phyloP scores from a whole-genome alignment of 2,329 filamentous ascomycete genomes.

The Mycogone perniciosa region DNA sequence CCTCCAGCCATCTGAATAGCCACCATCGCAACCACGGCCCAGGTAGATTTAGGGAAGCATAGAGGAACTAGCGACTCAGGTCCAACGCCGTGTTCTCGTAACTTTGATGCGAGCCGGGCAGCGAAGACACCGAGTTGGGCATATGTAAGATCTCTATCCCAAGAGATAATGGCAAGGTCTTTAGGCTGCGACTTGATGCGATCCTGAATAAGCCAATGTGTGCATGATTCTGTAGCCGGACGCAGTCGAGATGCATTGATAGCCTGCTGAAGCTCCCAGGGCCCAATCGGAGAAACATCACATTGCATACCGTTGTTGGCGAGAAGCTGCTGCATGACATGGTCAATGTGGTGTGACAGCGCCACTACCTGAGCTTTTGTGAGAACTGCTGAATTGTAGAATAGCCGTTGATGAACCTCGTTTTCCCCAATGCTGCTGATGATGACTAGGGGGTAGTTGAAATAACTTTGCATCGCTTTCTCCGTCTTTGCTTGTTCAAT shows the following conservation, averaged over 20 bases:
- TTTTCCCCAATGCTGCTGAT: neutral
- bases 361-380: neutral
- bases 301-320: neutral
- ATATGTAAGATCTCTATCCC: conserved; percentile 18
- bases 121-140: conserved; percentile 9
- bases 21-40: conserved; percentile 18
- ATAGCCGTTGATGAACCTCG: neutral
- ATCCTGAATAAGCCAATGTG: neutral
- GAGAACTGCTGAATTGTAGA: conserved; percentile 1
- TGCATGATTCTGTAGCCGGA: neutral
- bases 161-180: conserved; percentile 7
- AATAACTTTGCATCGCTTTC: neutral
- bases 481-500: neutral
- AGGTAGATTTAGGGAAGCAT: conserved; percentile 16
- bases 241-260: neutral
- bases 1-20: conserved; percentile 23
- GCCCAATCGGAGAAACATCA: neutral
- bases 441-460: neutral
- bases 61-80: conserved; percentile 13
- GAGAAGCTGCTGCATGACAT: conserved; percentile 3
- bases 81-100: conserved; percentile 13
- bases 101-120: neutral
- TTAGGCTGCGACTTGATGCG: neutral
- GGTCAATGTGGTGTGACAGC: neutral
- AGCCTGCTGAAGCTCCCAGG: neutral